Conservation (phyloP, 768 basidiomycete genomes). For the Suillus placidus region DNA sequence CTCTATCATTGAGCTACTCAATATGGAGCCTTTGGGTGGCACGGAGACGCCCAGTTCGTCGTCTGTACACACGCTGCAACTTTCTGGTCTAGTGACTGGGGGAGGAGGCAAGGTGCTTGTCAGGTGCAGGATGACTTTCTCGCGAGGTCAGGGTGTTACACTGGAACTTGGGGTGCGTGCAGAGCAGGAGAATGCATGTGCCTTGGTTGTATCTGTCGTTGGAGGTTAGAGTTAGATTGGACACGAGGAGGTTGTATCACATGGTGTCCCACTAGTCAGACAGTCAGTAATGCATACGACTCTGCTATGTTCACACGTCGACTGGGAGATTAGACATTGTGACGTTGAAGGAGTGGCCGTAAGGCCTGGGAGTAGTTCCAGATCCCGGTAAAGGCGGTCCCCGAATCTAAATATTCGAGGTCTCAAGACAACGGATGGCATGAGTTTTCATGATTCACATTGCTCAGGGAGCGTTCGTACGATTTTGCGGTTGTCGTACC, state of each 20-base stretch:
- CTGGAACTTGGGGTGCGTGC: conserved; percentile 90
- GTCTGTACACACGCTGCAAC: conserved; percentile 91
- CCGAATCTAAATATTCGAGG: conserved; percentile 9
- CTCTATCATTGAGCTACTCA: conserved; percentile 92
- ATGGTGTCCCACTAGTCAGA: conserved; percentile 15
- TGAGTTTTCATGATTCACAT: conserved; percentile 9
- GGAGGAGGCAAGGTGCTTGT: conserved; percentile 97
- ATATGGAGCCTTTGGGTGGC: conserved; percentile 96
- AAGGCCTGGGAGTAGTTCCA: conserved; percentile 1
- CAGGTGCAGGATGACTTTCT: conserved; percentile 94
- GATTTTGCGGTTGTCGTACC: conserved; percentile 9
- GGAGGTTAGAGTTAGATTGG: conserved; percentile 49
- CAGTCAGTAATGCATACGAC: neutral
- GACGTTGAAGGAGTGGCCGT: conserved; percentile 8
- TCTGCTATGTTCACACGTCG: conserved; percentile 10
- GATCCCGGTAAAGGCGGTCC: neutral
- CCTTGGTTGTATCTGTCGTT: conserved; percentile 89
- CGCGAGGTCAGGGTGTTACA: conserved; percentile 87
- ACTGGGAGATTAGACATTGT: neutral
- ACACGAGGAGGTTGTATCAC: conserved; percentile 9
- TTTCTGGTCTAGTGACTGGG: conserved; percentile 88
- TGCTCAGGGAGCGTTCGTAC: conserved; percentile 13
- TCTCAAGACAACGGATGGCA: conserved; percentile 12
- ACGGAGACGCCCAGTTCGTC: conserved; percentile 79
- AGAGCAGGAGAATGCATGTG: conserved; percentile 84